Evolutionary conservation across 306 rosid genomes (phyloP), one percentile per base, ranked within the genome.

Genomic region (Rosa multiflora): DNA sequence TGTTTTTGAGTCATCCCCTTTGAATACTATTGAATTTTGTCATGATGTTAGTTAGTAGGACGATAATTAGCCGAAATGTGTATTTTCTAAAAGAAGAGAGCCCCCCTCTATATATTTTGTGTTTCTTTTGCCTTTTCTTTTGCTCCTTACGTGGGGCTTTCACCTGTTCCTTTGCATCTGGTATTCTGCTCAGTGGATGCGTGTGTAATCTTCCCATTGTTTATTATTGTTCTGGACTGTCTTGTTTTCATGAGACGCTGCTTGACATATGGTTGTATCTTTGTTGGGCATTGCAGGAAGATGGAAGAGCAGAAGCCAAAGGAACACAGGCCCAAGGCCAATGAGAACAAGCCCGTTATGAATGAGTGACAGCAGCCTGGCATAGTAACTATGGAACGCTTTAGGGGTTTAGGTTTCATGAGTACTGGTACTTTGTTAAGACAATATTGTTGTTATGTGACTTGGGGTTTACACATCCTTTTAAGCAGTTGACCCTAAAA

Each of bases 311-410:
- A 92, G 86, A 95, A 88, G 90, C 98, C 99, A 2, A 95, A 89
- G 82, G 98, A 95, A 71, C 96, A 90, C 66, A 93, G 52, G 79
- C 88, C 89, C 10, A 95, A 95, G 77, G 98, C 97, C 70, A 95
- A 76, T 52, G 99, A 95, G 87, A 95, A 93, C 85, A 95, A 95
- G 89, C 98, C 98, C 39, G 85, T 95, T 21, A 95, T 95, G 99
- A 93, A 88, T 14, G 98, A 95, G 87, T 95, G 90, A 91, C 64
- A 62, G 63, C 85, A 59, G 49, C 26, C 56, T 63, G 76, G 72
- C 75, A 43, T 75, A 21, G 7, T 4, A 39, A 17, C 71, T 4
- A 17, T 39, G 71, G 26, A 17, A 39, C 26, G 6, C n/a, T 35
- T 17, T 18, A 35, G n/a, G 70, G 47, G 9, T 67, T 15, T 39